These are phyloP conservation scores for Eucalyptus erythrocorys DNA, from an alignment of 345 rosid genomes.

Conservation along the genomic window DNA sequence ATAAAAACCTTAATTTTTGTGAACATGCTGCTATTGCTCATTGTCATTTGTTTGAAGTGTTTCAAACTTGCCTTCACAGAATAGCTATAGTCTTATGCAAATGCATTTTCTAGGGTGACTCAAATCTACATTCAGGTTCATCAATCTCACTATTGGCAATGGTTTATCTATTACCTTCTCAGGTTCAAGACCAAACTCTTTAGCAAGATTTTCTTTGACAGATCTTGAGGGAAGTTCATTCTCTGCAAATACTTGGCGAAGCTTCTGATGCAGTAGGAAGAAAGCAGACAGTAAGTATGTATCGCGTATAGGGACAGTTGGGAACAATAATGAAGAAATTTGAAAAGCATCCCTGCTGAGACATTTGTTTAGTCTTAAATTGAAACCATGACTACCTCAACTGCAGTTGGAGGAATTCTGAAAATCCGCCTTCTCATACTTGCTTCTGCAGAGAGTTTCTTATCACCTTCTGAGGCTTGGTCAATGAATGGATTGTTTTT, in stretches of 20 bases:
- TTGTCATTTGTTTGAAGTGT: neutral
- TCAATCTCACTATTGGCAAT: neutral
- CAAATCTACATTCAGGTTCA: neutral
- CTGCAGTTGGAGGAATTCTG: conserved; percentile 65
- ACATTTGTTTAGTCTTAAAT: neutral
- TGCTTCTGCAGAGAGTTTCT: conserved; percentile 18
- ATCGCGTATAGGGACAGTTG: neutral
- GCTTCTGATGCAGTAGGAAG: conserved; percentile 51
- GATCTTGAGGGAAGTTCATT: conserved; percentile 89
- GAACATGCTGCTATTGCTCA: neutral
- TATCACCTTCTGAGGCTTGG: conserved; percentile 10
- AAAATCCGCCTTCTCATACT: conserved; percentile 43
- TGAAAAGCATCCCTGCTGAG: neutral
- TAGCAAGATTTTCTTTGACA: conserved; percentile 63
- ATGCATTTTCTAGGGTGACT: neutral
- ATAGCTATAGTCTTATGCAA: neutral
- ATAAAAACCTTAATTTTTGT: neutral
- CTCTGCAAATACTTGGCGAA: conserved; percentile 81
- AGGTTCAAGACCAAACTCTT: conserved; percentile 69
- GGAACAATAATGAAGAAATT: neutral
- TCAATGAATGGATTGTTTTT: conserved; percentile 22
- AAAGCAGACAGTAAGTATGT: neutral
- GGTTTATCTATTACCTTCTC: conserved; percentile 47
- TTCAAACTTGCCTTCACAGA: neutral
- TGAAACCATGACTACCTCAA: conserved; percentile 47